These are phyloP conservation scores for Huntiella omanensis DNA, from an alignment of 2,329 filamentous ascomycete species.

Conservation along the genomic window DNA sequence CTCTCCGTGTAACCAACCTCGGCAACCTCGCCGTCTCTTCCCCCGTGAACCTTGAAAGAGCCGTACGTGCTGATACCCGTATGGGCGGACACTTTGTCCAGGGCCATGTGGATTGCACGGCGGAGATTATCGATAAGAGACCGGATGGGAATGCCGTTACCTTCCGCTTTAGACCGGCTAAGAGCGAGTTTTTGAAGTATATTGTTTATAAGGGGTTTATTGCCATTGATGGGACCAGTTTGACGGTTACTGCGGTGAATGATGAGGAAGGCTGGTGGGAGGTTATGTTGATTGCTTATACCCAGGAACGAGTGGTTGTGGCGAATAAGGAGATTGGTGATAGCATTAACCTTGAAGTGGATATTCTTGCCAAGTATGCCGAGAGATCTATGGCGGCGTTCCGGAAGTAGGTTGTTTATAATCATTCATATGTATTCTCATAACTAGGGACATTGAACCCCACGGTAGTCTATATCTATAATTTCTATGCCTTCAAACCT, in stretches of 20 bases:
- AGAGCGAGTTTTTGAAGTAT: constrained; percentile 56
- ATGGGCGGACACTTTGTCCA: constrained; percentile 99
- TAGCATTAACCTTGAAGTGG: constrained; percentile 79
- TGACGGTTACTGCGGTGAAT: constrained; percentile 77
- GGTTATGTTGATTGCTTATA: constrained; percentile 95
- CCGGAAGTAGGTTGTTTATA: constrained; percentile 10
- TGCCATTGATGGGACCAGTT: constrained; percentile 79
- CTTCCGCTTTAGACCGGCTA: constrained; percentile 59
- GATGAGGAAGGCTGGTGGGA: constrained; percentile 72
- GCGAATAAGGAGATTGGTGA: constrained; percentile 63
- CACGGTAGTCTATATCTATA: constrained; percentile 1
- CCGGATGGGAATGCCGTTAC: constrained; percentile 82
- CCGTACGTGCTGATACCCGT: constrained; percentile 73
- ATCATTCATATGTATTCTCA: background rate
- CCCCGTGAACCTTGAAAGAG: constrained; percentile 80
- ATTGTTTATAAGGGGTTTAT: constrained; percentile 94
- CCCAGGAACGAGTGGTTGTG: constrained; percentile 77
- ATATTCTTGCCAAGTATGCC: constrained; percentile 70
- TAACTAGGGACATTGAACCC: background rate
- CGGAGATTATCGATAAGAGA: constrained; percentile 50
- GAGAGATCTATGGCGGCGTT: constrained; percentile 79
- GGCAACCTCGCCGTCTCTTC: constrained; percentile 47
- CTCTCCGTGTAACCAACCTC: constrained; percentile 88
- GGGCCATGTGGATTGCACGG: constrained; percentile 86
- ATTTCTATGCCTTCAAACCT: constrained; percentile 11